These are phyloP conservation scores for Protomyces inundatus DNA, from an alignment of 1,139 yeast genomes.

Conservation along the genomic window DNA sequence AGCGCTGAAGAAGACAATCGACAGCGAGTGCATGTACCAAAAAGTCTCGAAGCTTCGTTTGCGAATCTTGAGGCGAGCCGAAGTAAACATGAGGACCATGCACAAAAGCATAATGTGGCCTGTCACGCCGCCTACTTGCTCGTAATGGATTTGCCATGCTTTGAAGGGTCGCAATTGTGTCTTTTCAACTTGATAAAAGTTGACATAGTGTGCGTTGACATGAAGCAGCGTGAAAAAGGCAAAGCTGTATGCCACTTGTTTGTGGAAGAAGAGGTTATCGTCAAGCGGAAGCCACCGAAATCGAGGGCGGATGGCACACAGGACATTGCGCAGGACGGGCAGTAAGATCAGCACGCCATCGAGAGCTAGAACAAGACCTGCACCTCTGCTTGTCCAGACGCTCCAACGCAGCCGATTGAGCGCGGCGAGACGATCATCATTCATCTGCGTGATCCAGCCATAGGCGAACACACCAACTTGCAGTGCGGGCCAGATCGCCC, in stretches of 20 bases:
- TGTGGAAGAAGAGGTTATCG: constrained; percentile 6
- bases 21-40: constrained; percentile 9
- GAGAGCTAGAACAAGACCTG: not conserved
- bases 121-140: constrained; percentile 2
- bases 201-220: constrained; percentile 9
- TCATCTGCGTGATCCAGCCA: constrained; percentile 1
- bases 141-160: constrained; percentile 9
- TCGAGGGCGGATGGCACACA: not conserved
- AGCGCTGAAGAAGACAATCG: constrained; percentile 2
- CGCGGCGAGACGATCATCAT: constrained; percentile 2
- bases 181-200: not conserved
- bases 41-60: constrained; percentile 6
- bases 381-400: constrained; percentile 5
- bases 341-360: not conserved
- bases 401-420: not conserved
- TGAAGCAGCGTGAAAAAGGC: not conserved
- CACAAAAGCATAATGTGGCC: constrained; percentile 11
- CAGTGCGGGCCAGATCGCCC: not conserved
- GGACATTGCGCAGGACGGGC: constrained; percentile 5
- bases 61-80: constrained; percentile 3
- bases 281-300: not conserved
- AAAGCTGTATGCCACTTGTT: constrained; percentile 1
- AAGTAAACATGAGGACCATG: constrained; percentile 3
- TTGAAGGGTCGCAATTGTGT: constrained; percentile 4
- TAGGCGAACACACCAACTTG: not conserved